Base-by-base conservation (phyloP, 23 red algal species). In the Gracilaria vermiculophylla region DNA sequence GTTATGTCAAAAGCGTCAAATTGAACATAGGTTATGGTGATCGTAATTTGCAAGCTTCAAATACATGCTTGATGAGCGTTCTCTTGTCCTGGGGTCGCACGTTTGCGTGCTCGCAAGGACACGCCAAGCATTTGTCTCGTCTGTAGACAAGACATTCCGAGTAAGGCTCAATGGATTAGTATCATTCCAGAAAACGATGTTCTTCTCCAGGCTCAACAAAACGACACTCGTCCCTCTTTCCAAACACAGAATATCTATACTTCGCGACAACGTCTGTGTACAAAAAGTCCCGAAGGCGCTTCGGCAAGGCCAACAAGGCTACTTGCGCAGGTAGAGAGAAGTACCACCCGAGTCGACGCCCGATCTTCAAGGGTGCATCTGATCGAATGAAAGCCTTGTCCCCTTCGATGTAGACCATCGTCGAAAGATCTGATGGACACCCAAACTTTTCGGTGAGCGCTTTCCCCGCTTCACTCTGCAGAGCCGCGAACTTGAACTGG, bases 401-500 rank as follows among this genome's bases (percentile, higher is more conserved):
- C 17, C 78, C 90, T 43, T 93, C 90, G 52, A 93, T 62, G 45
- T 84, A 93, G 16, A 93, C 82, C 77, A 93, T 84, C 0, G 90
- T 93, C 9, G 90, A 93, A 31, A 93, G 60, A 84, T 93, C 90
- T 14, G 56, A 53, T 2, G 90, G 90, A 21, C 62, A 69, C 41
- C 66, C 58, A 50, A 62, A 93, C 48, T 93, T 93, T 15, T 57
- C 37, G 40, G 79, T 39, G 16, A 93, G 51, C 12, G 90, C 90
- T 37, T 76, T 53, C 9, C 90, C 90, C 15, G 75, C 57, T 41
- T 93, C 78, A 27, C 76, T 79, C 65, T 93, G 90, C 5, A 93
- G 47, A 32, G 90, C 80, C 15, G 90, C 90, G 31, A 82, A 93
- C 28, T 93, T 93, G 78, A 93, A 93, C 0, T 84, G 62, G 21